Evolutionary conservation across 805 yeast genomes (phyloP).

Genomic region (Sugiyamaella lignohabitans): DNA sequence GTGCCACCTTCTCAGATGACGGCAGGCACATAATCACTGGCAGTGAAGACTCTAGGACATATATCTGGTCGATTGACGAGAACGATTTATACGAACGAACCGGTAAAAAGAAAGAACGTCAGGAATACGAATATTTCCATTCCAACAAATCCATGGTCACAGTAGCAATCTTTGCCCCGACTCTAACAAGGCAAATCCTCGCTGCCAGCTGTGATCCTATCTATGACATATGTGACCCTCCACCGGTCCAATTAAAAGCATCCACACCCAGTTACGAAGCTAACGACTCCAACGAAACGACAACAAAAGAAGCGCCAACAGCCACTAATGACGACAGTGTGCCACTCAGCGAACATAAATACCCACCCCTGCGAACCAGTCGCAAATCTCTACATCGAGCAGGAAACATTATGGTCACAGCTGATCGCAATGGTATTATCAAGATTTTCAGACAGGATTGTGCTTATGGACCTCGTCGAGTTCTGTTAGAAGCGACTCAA

Average conservation of each 20-base stretch:
- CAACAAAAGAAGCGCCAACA: neutral
- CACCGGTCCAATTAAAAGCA: constrained; percentile 24
- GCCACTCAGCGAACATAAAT: neutral
- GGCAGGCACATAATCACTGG: constrained; percentile 59
- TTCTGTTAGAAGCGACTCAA: constrained; percentile 10
- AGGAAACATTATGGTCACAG: constrained; percentile 57
- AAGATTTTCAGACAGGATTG: constrained; percentile 77
- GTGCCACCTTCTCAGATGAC: constrained; percentile 58
- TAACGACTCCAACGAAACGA: neutral
- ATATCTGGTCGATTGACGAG: constrained; percentile 57
- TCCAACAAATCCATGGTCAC: constrained; percentile 72
- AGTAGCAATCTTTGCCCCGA: constrained; percentile 72
- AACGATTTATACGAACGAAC: constrained; percentile 23
- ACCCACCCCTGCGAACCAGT: constrained; percentile 13
- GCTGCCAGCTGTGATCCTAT: constrained; percentile 74
- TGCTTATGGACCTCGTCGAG: constrained; percentile 38
- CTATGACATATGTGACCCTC: constrained; percentile 48
- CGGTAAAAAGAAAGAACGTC: constrained; percentile 31
- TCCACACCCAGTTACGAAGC: neutral
- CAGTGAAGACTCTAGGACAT: constrained; percentile 83
- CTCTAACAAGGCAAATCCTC: constrained; percentile 53
- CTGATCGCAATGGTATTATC: constrained; percentile 68
- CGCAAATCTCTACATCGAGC: constrained; percentile 18
- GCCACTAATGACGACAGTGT: no score
- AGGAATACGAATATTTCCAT: constrained; percentile 63